A percentile compares a stretch with the other conserved stretches of the same genome.
phyloP scores from a whole-genome alignment of 2,329 filamentous ascomycete genomes.

The Penicillium sp. region DNA sequence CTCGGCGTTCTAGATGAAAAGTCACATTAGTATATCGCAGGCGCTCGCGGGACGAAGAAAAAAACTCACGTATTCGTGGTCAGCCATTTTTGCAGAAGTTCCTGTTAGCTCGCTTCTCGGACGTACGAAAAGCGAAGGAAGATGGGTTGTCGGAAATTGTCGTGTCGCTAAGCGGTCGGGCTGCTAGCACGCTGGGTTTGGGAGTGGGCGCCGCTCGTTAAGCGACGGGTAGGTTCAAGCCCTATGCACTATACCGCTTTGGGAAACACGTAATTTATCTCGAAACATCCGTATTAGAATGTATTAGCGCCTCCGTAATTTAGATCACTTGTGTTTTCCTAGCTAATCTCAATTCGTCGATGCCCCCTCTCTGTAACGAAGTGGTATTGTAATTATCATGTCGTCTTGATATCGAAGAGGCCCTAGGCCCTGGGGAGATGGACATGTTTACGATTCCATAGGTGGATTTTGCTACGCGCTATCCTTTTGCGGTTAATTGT shows the following conservation, averaged over 20 bases:
- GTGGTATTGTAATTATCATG: background rate
- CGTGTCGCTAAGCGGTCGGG: constrained; percentile 41
- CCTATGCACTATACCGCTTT: constrained; percentile 37
- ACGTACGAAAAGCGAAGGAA: constrained; percentile 48
- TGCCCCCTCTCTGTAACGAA: background rate
- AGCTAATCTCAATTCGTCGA: too few relatives aligned
- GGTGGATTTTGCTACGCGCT: constrained; percentile 9
- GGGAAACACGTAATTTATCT: constrained; percentile 16
- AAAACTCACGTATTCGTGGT: constrained; percentile 79
- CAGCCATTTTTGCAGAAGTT: constrained; percentile 74
- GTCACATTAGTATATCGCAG: constrained; percentile 38
- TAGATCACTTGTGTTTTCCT: background rate
- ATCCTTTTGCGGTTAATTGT: background rate
- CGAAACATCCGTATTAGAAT: background rate
- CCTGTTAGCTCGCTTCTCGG: constrained; percentile 49
- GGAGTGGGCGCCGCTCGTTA: constrained; percentile 45
- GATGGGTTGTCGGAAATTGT: constrained; percentile 39
- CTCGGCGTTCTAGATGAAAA: constrained; percentile 75
- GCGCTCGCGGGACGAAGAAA: background rate
- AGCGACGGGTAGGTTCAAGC: constrained; percentile 46
- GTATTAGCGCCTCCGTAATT: constrained; percentile 1
- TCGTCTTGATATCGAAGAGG: too few relatives aligned
- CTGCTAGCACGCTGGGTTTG: constrained; percentile 29
- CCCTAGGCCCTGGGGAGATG: too few relatives aligned
- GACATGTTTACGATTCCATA: background rate